Percentiles rank a stretch among this genome's conserved stretches.
phyloP scores from a whole-genome alignment of 225 moss, liverwort and hornwort species.

The Pseudisothecium myosuroides region DNA sequence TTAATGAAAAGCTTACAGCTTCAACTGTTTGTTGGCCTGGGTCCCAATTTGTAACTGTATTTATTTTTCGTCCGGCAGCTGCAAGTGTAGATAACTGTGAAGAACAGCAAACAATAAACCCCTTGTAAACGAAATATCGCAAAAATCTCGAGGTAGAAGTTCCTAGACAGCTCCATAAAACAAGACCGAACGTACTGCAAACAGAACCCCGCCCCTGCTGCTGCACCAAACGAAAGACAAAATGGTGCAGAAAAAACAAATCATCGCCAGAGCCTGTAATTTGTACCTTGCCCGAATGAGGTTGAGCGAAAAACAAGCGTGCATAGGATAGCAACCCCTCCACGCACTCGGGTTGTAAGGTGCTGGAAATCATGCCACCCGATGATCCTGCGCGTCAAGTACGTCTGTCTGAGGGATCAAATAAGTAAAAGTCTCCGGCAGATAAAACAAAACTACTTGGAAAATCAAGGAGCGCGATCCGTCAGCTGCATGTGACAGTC shows the following conservation, averaged over 20 bases:
- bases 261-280: background rate
- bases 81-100: constrained; percentile 50
- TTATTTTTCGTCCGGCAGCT: constrained; percentile 43
- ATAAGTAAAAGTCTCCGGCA: background rate
- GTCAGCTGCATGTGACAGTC: background rate
- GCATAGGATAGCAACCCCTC: constrained; percentile 61
- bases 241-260: background rate
- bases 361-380: constrained; percentile 18
- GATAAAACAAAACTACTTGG: background rate
- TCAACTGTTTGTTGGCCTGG: constrained; percentile 72
- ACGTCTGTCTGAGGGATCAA: background rate
- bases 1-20: constrained; percentile 31
- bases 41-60: constrained; percentile 66
- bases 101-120: background rate
- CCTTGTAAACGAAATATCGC: background rate
- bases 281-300: constrained; percentile 60
- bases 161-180: background rate
- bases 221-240: background rate
- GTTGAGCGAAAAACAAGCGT: constrained; percentile 60
- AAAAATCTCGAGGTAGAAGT: background rate
- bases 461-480: background rate
- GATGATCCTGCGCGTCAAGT: constrained; percentile 10
- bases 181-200: background rate
- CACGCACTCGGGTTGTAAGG: constrained; percentile 26
- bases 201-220: background rate